Evolutionary conservation across 306 rosid species (phyloP), one percentile per base, ranked within the genome.

Genomic region (Casuarina glauca): DNA sequence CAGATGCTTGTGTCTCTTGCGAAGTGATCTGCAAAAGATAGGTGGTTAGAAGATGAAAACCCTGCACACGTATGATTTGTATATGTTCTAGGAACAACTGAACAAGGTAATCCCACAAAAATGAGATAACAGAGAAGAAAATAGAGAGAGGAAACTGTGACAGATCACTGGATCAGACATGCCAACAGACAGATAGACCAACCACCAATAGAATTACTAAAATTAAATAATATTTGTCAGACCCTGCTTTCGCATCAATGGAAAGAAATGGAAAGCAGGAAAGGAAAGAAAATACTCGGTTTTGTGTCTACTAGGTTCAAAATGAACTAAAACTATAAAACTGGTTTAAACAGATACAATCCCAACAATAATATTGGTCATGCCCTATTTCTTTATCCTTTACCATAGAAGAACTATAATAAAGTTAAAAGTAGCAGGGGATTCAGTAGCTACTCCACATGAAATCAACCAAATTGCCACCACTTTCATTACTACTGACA

Each of bases 1-100:
- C 79, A 8, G 84, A 81, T 69, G 43, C 88, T 84, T 78, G 84
- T 70, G 76, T 12, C 63, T 88, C 90, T 38, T 74, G 84, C 92
- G 89, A 82, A 75, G 75, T 60, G 74, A 75, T 7, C 74, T 78
- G 71, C 3, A 17, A 83, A 84, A 52, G 38, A 70, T 48, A 79
- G 74, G 66, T 12, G 66, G 72, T 84, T 82, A 82, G 42, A 60
- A 35, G 69, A 78, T 42, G 41, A 75, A 38, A 63, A 64, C 11
- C 70, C 39, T 50, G 15, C 58, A 76, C 44, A 13, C 39, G 39
- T 45, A 54, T 57, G 36, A 19, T 45, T 76, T 8, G 43, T 48
- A 13, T 57, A 55, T 61, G 39, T 57, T 44, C 36, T 32, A 70
- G 32, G 58, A 60, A 70, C 20, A 75, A 70, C 35, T 45, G 64